Evolutionary conservation across 306 rosid genomes (phyloP), one percentile per base, ranked within the genome.

Genomic region (Herpetospermum pedunculosum): DNA sequence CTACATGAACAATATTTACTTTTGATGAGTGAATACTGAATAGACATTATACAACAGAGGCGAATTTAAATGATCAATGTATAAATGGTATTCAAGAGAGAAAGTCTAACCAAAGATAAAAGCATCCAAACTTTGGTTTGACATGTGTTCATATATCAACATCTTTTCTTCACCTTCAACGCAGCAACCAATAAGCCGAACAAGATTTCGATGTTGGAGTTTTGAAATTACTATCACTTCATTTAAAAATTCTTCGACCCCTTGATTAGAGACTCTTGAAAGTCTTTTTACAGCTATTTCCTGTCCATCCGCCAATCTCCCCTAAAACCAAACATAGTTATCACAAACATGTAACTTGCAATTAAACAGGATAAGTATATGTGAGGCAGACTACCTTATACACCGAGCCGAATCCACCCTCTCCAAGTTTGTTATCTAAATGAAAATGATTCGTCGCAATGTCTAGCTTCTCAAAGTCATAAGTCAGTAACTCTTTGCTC

Each of bases 191-290:
- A 77, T 2, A 23, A 83, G 74, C 37, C n/a, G 81, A 29, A 83
- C 82, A 35, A 83, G 87, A 67, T 75, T 83, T 43, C 79, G 75
- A 26, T 83, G 81, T 43, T 80, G 84, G 48, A 78, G 82, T 6
- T 83, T 83, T 5, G 79, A 50, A 16, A 83, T 75, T 41, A 80
- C 52, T 8, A 11, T 10, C 5, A 65, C 44, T 46, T 83, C 87
- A 57, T 64, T 80, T 70, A 70, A 71, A 43, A 80, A 83, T 58
- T 80, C 84, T 53, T 83, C 38, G 4, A 41, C 13, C 25, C 87
- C 87, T 46, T 84, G 84, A 4, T 59, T 43, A 2, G 84, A 84
- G 59, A 69, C 58, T 26, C 72, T 71, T 3, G 87, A 80, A 14
- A 80, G 75, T 32, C 82, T 72, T 57, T 83, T 84, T 3, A 80